These are phyloP conservation scores for Urochloa ruziziensis DNA, from an alignment of 176 grass and related monocot genomes.

Conservation along the genomic window DNA sequence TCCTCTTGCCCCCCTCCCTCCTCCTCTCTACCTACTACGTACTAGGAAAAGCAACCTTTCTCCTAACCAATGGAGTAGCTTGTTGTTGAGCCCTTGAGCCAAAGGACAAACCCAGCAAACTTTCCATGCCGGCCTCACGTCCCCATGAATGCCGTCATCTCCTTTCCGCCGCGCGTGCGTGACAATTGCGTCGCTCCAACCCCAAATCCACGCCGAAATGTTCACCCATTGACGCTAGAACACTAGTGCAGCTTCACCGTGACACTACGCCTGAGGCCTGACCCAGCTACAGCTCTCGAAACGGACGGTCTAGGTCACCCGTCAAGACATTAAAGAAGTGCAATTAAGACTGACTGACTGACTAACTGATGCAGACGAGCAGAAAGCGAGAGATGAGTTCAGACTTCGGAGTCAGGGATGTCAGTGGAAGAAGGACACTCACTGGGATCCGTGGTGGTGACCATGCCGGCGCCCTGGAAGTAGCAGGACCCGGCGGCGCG, in stretches of 20 bases:
- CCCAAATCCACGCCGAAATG: not conserved
- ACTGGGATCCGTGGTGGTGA: conserved; percentile 97
- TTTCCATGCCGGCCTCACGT: conserved; percentile 1
- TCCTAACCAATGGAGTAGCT: conserved; percentile 37
- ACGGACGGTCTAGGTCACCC: not conserved
- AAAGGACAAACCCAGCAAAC: conserved; percentile 29
- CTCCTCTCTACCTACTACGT: conserved; percentile 21
- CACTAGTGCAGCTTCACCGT: not conserved
- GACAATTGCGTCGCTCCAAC: conserved; percentile 46
- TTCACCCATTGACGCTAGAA: not conserved
- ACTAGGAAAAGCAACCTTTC: conserved; percentile 56
- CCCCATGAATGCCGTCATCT: conserved; percentile 34
- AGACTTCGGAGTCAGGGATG: too few species aligned
- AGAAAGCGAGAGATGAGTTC: not conserved
- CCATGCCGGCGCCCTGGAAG: conserved; percentile 88
- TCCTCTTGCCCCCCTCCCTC: conserved; percentile 30
- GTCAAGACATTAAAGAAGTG: not conserved
- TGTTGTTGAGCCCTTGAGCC: conserved; percentile 13
- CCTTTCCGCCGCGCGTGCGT: conserved; percentile 17
- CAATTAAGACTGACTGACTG: not conserved
- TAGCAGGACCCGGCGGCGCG: conserved; percentile 77
- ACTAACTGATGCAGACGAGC: too few species aligned
- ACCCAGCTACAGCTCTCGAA: not conserved
- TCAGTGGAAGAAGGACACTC: conserved; percentile 12
- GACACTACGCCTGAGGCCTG: not conserved